Conservation (phyloP, 2,329 filamentous ascomycete genomes). For the Arthroderma sp. region DNA sequence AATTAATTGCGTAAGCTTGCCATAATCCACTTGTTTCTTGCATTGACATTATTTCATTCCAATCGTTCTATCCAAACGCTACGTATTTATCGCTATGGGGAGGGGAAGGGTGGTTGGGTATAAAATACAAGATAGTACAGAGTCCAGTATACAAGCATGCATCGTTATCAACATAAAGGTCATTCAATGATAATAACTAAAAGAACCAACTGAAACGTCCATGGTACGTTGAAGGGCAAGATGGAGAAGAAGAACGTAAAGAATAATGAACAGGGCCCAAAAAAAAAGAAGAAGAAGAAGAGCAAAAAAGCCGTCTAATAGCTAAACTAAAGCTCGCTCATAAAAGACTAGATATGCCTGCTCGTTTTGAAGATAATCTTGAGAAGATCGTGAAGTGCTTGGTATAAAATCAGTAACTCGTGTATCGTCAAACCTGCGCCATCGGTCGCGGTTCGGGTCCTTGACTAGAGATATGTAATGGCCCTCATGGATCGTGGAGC, state of each 20-base stretch:
- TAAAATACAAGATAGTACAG: too few species aligned
- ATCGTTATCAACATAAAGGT: too few species aligned
- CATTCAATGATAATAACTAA: too few species aligned
- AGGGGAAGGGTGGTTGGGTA: too few species aligned
- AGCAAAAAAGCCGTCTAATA: not conserved
- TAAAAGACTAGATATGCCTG: slow-evolving; percentile 56
- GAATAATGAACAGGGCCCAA: not conserved
- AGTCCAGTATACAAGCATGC: too few species aligned
- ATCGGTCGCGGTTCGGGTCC: slow-evolving; percentile 43
- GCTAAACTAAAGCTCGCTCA: slow-evolving; percentile 26
- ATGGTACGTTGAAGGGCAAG: too few species aligned
- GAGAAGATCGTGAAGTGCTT: slow-evolving; percentile 30
- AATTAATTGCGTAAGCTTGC: too few species aligned
- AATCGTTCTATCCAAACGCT: too few species aligned
- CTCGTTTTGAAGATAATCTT: slow-evolving; percentile 44
- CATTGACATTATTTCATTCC: too few species aligned
- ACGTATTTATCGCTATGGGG: too few species aligned
- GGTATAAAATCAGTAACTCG: slow-evolving; percentile 45
- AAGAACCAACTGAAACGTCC: too few species aligned
- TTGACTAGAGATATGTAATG: slow-evolving; percentile 68
- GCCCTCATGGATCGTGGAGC: slow-evolving; percentile 53
- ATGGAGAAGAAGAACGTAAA: not conserved
- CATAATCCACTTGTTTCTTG: too few species aligned
- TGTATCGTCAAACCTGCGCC: slow-evolving; percentile 50
- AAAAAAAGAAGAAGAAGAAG: not conserved